Evolutionary conservation across 805 yeast genomes (phyloP).

Genomic region (Suhomyces tanzawaensis): DNA sequence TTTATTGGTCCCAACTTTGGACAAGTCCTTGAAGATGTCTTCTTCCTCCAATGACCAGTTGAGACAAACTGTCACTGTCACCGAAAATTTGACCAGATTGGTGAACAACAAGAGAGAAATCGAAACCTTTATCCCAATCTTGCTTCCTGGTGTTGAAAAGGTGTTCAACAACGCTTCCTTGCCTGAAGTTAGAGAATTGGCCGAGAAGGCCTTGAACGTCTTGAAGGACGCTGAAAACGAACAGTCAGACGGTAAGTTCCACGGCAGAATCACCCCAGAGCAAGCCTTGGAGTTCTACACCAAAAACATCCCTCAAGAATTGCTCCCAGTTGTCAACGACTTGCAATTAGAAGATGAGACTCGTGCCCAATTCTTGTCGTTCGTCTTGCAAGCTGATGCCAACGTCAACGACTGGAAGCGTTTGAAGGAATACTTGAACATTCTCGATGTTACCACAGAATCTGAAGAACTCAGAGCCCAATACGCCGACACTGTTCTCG

Average conservation of each 20-base stretch:
- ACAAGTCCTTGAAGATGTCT: constrained; percentile 80
- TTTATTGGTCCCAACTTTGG: constrained; percentile 85
- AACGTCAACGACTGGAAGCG: constrained; percentile 48
- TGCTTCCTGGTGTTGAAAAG: constrained; percentile 88
- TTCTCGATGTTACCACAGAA: constrained; percentile 17
- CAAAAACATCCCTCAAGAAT: constrained; percentile 15
- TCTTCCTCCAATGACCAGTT: constrained; percentile 93
- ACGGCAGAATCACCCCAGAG: constrained; percentile 63
- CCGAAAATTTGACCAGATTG: constrained; percentile 91
- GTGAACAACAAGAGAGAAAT: constrained; percentile 93
- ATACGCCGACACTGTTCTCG: constrained; percentile 45
- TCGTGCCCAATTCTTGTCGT: constrained; percentile 47
- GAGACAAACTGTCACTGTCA: constrained; percentile 93
- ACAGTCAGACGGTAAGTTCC: constrained; percentile 67
- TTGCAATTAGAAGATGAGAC: constrained; percentile 32
- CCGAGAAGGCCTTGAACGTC: constrained; percentile 79
- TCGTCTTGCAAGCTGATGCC: constrained; percentile 38
- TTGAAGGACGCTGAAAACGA: constrained; percentile 76
- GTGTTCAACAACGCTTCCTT: constrained; percentile 87
- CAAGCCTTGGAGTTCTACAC: constrained; percentile 49
- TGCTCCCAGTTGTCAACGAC: constrained; percentile 11
- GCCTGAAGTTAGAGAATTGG: constrained; percentile 95
- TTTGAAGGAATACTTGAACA: constrained; percentile 53
- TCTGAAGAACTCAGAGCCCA: constrained; percentile 32
- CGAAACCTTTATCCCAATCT: constrained; percentile 78